Percentiles rank a stretch among this genome's conserved stretches.
Evolutionary conservation across 176 grass and related monocot genomes (phyloP).

Genomic region (Oryza nivara): DNA sequence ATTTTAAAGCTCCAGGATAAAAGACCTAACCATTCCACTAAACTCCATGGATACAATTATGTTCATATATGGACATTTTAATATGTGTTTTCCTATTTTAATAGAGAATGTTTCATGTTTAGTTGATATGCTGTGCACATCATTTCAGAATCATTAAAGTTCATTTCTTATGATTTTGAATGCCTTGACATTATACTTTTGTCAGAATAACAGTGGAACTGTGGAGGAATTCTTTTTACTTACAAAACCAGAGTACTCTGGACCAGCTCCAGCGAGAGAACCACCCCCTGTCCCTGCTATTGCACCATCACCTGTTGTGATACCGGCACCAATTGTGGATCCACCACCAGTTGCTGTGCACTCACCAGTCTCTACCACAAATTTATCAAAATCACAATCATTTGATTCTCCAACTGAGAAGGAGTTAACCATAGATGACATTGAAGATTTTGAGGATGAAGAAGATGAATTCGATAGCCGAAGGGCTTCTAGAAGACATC

Average conservation of each 20-base stretch:
- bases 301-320: slow-evolving; percentile 50
- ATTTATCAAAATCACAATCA: slow-evolving; percentile 68
- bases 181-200: slow-evolving; percentile 40
- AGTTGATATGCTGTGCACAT: background rate
- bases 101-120: slow-evolving; percentile 7
- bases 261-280: slow-evolving; percentile 70
- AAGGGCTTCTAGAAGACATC: slow-evolving; percentile 71
- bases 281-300: slow-evolving; percentile 75
- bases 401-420: slow-evolving; percentile 66
- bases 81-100: slow-evolving; percentile 10
- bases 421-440: slow-evolving; percentile 95
- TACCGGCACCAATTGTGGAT: slow-evolving; percentile 52
- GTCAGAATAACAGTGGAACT: slow-evolving; percentile 71
- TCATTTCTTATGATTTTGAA: background rate
- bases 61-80: background rate
- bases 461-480: slow-evolving; percentile 76
- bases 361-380: slow-evolving; percentile 50
- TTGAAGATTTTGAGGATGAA: slow-evolving; percentile 96
- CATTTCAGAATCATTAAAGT: slow-evolving; percentile 16
- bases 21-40: slow-evolving; percentile 2
- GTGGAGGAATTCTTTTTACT: slow-evolving; percentile 89
- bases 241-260: slow-evolving; percentile 88
- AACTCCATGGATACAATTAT: background rate
- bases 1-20: slow-evolving; percentile 5
- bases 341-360: slow-evolving; percentile 49